Evolutionary conservation across 2,329 filamentous ascomycete genomes (phyloP), one percentile per base, ranked within the genome.

Genomic region (Neonectria hederae): DNA sequence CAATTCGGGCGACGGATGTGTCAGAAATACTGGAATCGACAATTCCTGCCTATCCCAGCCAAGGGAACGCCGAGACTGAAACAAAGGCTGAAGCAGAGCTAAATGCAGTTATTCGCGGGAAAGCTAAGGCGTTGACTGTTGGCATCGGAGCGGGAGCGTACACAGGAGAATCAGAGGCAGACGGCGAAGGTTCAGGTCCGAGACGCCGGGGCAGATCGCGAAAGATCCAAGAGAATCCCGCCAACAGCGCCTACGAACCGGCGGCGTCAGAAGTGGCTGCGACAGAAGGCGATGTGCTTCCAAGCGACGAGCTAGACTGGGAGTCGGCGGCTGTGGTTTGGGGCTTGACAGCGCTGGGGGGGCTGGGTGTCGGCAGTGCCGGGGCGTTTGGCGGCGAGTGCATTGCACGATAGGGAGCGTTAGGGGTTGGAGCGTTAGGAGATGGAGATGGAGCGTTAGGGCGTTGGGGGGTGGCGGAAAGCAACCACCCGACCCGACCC

Each of bases 1-100:
- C 85, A 43, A 80, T 84, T 1, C 80, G 86, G 32, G 81, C 83
- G 22, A 77, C 85, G 3, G 82, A 87, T 67, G 79, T 83, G 0
- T 76, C 78, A n/a, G 79, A 83, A 10, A 84, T 89, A 67, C 72
- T 89, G 13, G 70, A 70, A 19, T 77, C 76, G 1, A 74, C 75
- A 19, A 72, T 79, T 2, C 79, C 80, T 2, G 53, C 56, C 53
- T 58, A 54, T n/a, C 48, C 9, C 19, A 35, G n/a, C 17, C 45
- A 57, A 40, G 46, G 43, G 26, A 28, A 28, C 13, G 73, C 76
- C 49, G 76, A 74, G 55, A 65, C 49, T 10, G 46, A 30, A 52
- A 13, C 45, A 9, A 55, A 24, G 42, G 45, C 21, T 52, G 51
- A 35, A 35, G 54, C 35, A 35, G 51, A 43, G 32, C 49, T 43